Evolutionary conservation across 805 yeast species (phyloP).

Genomic region (Candida schatavii): DNA sequence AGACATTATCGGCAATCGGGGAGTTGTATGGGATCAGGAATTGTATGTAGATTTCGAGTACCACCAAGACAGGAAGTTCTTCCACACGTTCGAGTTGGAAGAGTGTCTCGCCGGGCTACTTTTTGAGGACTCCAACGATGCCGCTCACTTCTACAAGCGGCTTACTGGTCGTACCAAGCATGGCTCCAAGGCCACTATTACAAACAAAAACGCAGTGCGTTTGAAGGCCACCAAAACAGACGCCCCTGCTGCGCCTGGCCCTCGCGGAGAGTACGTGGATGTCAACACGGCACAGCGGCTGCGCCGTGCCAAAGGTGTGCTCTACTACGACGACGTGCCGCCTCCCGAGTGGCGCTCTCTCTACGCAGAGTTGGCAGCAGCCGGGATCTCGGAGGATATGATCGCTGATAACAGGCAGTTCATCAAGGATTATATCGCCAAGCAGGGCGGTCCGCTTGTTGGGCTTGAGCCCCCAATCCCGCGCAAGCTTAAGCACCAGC

Average conservation of each 20-base stretch:
- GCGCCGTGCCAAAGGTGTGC: slow-evolving; percentile 54
- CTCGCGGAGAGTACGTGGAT: slow-evolving; percentile 59
- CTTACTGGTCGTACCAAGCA: slow-evolving; percentile 74
- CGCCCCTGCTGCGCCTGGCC: slow-evolving; percentile 45
- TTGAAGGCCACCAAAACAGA: slow-evolving; percentile 44
- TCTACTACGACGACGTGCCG: slow-evolving; percentile 75
- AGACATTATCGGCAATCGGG: slow-evolving; percentile 76
- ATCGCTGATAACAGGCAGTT: slow-evolving; percentile 83
- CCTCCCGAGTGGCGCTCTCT: slow-evolving; percentile 83
- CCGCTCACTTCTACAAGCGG: slow-evolving; percentile 78
- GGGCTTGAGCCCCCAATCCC: slow-evolving; percentile 87
- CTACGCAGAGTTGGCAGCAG: slow-evolving; percentile 66
- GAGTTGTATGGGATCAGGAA: slow-evolving; percentile 98
- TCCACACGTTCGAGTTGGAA: slow-evolving; percentile 92
- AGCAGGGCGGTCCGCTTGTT: slow-evolving; percentile 76
- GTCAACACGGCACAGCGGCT: slow-evolving; percentile 52
- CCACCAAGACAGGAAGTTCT: slow-evolving; percentile 90
- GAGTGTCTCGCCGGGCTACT: slow-evolving; percentile 83
- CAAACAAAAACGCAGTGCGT: slow-evolving; percentile 86
- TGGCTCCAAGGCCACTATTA: slow-evolving; percentile 81
- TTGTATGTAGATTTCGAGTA: slow-evolving; percentile 83
- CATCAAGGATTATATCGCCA: slow-evolving; percentile 71
- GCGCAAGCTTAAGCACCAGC: slow-evolving; percentile 43
- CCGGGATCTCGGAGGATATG: slow-evolving; percentile 85
- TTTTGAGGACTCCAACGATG: slow-evolving; percentile 87